These are phyloP conservation scores for Auricularia cornea DNA, from an alignment of 768 basidiomycete species.

Conservation along the genomic window DNA sequence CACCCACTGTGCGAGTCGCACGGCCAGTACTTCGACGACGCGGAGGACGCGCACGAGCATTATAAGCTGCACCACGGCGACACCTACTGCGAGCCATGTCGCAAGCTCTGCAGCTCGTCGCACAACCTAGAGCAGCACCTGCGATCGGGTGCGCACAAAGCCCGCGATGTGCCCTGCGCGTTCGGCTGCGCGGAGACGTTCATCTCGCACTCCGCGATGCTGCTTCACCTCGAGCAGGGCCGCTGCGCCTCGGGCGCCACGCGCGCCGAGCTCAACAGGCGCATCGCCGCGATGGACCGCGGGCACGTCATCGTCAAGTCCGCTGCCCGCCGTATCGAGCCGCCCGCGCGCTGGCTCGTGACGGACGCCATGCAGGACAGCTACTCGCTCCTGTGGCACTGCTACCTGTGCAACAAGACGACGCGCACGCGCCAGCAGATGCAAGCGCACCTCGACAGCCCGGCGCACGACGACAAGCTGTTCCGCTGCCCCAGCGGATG, in stretches of 20 bases:
- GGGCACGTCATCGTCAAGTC: slow-evolving; percentile 42
- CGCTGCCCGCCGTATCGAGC: no score
- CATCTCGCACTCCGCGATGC: slow-evolving; percentile 44
- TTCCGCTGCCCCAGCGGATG: slow-evolving; percentile 29
- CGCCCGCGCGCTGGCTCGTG: slow-evolving; percentile 36
- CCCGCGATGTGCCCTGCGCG: slow-evolving; percentile 24
- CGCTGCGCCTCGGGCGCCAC: slow-evolving; percentile 42
- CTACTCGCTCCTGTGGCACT: slow-evolving; percentile 37
- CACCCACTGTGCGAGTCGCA: slow-evolving; percentile 37
- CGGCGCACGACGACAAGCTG: slow-evolving; percentile 42
- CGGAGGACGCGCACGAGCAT: slow-evolving; percentile 29
- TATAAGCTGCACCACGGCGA: not conserved
- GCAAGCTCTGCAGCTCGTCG: not conserved
- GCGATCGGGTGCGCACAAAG: slow-evolving; percentile 43
- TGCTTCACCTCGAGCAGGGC: slow-evolving; percentile 58
- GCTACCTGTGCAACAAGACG: slow-evolving; percentile 47
- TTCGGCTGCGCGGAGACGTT: slow-evolving; percentile 39
- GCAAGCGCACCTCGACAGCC: slow-evolving; percentile 58
- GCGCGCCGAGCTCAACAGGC: slow-evolving; percentile 31
- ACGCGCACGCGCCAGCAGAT: slow-evolving; percentile 36
- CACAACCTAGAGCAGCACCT: slow-evolving; percentile 31
- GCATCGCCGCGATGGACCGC: slow-evolving; percentile 36
- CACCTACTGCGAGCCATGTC: not conserved
- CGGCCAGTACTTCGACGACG: slow-evolving; percentile 30
- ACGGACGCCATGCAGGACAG: slow-evolving; percentile 36